Evolutionary conservation across 2,329 filamentous ascomycete species (phyloP).

Genomic region (Ceratocystis smalleyi): DNA sequence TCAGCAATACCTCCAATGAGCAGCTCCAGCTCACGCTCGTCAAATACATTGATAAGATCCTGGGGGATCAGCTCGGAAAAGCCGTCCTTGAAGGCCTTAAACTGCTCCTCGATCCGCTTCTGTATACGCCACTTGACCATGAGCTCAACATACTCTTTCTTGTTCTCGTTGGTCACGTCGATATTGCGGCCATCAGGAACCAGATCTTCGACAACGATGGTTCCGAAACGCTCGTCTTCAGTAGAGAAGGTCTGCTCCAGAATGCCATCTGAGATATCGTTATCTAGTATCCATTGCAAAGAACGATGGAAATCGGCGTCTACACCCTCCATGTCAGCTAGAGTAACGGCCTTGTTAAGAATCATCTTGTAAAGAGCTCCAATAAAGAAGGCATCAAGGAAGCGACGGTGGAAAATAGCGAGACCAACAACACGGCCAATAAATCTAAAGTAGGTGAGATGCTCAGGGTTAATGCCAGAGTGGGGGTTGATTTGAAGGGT

Average conservation of each 20-base stretch:
- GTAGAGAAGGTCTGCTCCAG: conserved; percentile 93
- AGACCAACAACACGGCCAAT: conserved; percentile 93
- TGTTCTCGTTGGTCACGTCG: conserved; percentile 95
- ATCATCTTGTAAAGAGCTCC: conserved; percentile 99
- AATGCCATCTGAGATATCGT: conserved; percentile 83
- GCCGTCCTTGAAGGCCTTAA: conserved; percentile 91
- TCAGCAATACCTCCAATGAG: conserved; percentile 98
- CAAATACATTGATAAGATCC: conserved; percentile 95
- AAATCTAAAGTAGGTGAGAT: conserved; percentile 99
- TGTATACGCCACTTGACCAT: conserved; percentile 99
- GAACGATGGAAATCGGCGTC: conserved; percentile 96
- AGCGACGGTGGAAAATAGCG: conserved; percentile 94
- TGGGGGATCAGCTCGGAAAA: conserved; percentile 96
- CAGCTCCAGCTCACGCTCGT: conserved; percentile 90
- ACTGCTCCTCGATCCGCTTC: conserved; percentile 95
- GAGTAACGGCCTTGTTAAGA: conserved; percentile 73
- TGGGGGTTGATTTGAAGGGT: conserved; percentile 99
- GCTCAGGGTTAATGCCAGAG: conserved; percentile 96
- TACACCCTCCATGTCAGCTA: conserved; percentile 97
- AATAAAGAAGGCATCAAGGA: conserved; percentile 98
- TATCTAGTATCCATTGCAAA: conserved; percentile 93
- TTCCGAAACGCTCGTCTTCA: conserved; percentile 92
- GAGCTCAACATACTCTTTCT: conserved; percentile 94
- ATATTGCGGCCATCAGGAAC: conserved; percentile 83
- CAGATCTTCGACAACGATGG: conserved; percentile 83